These are phyloP conservation scores for Spathaspora boniae DNA, from an alignment of 805 yeast genomes.

Conservation along the genomic window DNA sequence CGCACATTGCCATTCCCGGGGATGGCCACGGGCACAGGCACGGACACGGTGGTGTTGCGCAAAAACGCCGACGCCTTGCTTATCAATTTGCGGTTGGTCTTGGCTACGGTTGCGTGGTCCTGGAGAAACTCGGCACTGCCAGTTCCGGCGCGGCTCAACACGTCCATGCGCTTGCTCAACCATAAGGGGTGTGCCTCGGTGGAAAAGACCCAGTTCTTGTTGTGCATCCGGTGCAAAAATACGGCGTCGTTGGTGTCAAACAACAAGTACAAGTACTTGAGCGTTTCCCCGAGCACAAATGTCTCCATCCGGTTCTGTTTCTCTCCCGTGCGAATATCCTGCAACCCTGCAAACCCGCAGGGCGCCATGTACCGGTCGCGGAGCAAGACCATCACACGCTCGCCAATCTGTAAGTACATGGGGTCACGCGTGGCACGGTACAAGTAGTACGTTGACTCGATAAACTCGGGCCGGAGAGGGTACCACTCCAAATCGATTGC, in stretches of 20 bases:
- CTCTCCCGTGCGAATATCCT: slow-evolving; percentile 60
- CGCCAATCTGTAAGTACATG: slow-evolving; percentile 73
- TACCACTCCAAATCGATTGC: slow-evolving; percentile 75
- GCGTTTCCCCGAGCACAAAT: slow-evolving; percentile 82
- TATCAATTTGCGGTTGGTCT: slow-evolving; percentile 6
- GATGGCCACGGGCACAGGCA: slow-evolving; percentile 11
- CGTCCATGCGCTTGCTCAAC: slow-evolving; percentile 38
- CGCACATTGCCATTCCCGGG: slow-evolving; percentile 7
- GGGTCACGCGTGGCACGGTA: slow-evolving; percentile 87
- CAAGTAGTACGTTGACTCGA: slow-evolving; percentile 82
- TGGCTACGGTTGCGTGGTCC: slow-evolving; percentile 2
- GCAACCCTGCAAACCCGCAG: slow-evolving; percentile 82
- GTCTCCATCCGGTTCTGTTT: slow-evolving; percentile 86
- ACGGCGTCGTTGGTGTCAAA: slow-evolving; percentile 64
- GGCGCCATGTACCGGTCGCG: slow-evolving; percentile 47
- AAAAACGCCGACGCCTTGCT: slow-evolving; percentile 6
- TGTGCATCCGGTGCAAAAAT: slow-evolving; percentile 34
- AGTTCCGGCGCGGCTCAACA: slow-evolving; percentile 1
- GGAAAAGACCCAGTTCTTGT: slow-evolving; percentile 59
- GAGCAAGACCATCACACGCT: slow-evolving; percentile 55
- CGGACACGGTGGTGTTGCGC: slow-evolving; percentile 15
- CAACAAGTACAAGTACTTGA: slow-evolving; percentile 75
- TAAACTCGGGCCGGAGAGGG: slow-evolving; percentile 87
- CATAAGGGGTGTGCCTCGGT: slow-evolving; percentile 94
- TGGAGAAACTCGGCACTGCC: neutral